Evolutionary conservation across 352 stramenopile genomes (phyloP), one percentile per base, ranked within the genome.

Genomic region (Pythium biforme): DNA sequence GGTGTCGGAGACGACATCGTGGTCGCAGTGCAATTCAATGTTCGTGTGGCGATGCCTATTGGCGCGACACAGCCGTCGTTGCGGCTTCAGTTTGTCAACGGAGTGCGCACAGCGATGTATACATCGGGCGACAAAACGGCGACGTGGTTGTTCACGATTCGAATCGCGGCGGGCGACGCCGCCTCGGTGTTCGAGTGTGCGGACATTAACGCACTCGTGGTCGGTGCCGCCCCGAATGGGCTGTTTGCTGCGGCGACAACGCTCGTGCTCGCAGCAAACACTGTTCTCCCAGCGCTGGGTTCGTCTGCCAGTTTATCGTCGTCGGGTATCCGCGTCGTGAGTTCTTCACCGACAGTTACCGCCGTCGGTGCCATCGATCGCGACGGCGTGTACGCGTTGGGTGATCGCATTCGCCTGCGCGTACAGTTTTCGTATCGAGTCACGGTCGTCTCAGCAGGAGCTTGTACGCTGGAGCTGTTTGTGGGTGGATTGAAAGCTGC

Each of bases 341-440:
- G 77, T 4, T 69, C 62, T 3, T 54, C 81, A 12, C 83, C 83
- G 2, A 62, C 33, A 4, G 71, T 90, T 23, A 8, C 79, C 0
- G 22, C 39, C 1, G 74, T 92, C 4, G 27, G 23, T 19, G 54
- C 65, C 3, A 26, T 62, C 0, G 67, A 66, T 46, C 79, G 68
- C 0, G 67, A 85, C 59, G 77, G 77, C 22, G 81, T 66, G 2
- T 92, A 90, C 55, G 71, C 72, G 3, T 55, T 79, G 0, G 52
- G 51, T 14, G 78, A 89, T 37, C 49, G 45, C 10, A 27, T 91
- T 41, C 66, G 34, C 0, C 40, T 93, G 25, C 68, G 62, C 19
- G 69, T 91, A 0, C 55, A 55, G 0, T 91, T 90, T 46, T 88
- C 81, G 1, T 86, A 79, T 40, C 75, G 61, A 6, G 77, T 91